Conservation (phyloP, 768 basidiomycete genomes). For the Termitomyces sp. region DNA sequence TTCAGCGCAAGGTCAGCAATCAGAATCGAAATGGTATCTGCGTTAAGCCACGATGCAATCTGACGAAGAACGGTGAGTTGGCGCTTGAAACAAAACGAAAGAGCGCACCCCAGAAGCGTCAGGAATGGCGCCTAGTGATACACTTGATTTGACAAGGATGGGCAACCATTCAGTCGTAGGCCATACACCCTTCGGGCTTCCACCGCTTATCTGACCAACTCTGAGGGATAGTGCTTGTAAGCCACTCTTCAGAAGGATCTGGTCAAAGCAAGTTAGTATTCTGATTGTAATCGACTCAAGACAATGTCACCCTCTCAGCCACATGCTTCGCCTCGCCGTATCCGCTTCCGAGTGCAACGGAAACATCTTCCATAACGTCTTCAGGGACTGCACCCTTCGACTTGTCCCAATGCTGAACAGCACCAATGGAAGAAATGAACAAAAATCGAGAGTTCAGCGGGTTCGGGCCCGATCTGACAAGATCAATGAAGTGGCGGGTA, state of each 20-base stretch:
- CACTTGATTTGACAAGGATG: conserved; percentile 32
- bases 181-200: conserved; percentile 33
- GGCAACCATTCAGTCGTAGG: conserved; percentile 36
- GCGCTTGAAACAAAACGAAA: not conserved
- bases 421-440: conserved; percentile 31
- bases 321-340: conserved; percentile 33
- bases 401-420: conserved; percentile 19
- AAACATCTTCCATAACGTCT: conserved; percentile 23
- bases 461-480: conserved; percentile 20
- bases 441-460: conserved; percentile 18
- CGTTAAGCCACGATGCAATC: conserved; percentile 27
- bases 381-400: conserved; percentile 28
- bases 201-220: conserved; percentile 35
- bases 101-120: conserved; percentile 22
- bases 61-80: conserved; percentile 3
- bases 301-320: conserved; percentile 25
- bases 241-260: conserved; percentile 30
- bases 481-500: conserved; percentile 28
- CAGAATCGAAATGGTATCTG: conserved; percentile 20
- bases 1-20: conserved; percentile 27
- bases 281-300: not conserved
- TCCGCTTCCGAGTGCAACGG: conserved; percentile 24
- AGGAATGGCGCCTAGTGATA: conserved; percentile 25
- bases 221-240: conserved; percentile 28
- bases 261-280: not conserved